Evolutionary conservation across 352 stramenopile genomes (phyloP).

Genomic region (Globisporangium canariense): DNA sequence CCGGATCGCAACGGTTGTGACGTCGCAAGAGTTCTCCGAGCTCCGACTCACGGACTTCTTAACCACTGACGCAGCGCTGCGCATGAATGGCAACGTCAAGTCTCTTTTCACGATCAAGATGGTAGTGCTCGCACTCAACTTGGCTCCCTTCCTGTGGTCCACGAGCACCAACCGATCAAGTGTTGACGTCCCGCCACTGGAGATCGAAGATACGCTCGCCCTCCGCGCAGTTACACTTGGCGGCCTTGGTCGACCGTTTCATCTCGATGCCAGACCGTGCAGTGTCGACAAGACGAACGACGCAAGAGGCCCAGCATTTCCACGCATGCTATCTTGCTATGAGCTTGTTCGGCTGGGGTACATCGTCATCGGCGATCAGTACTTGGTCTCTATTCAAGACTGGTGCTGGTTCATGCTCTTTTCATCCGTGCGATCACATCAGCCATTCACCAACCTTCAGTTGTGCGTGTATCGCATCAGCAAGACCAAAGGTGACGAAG

Average conservation of each 20-base stretch:
- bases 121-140: constrained; percentile 13
- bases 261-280: neutral
- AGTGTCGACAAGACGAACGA: neutral
- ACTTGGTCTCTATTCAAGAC: constrained; percentile 23
- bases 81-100: constrained; percentile 19
- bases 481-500: neutral
- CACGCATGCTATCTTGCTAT: neutral
- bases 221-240: neutral
- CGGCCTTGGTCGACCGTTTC: constrained; percentile 3
- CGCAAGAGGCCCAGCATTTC: neutral
- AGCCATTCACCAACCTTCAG: constrained; percentile 7
- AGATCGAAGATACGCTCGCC: neutral
- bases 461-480: neutral
- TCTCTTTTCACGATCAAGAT: constrained; percentile 22
- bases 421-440: neutral
- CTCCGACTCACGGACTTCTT: constrained; percentile 19
- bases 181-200: neutral
- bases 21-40: constrained; percentile 7
- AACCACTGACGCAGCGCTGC: constrained; percentile 10
- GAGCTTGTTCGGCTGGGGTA: constrained; percentile 18
- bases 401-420: constrained; percentile 8
- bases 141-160: constrained; percentile 7
- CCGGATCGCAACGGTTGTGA: constrained; percentile 15
- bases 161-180: neutral
- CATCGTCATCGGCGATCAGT: constrained; percentile 15